A percentile compares a stretch with the other conserved stretches of the same genome.
phyloP scores from a whole-genome alignment of 2,329 filamentous ascomycete genomes.

The Tolypocladium endophyticum region DNA sequence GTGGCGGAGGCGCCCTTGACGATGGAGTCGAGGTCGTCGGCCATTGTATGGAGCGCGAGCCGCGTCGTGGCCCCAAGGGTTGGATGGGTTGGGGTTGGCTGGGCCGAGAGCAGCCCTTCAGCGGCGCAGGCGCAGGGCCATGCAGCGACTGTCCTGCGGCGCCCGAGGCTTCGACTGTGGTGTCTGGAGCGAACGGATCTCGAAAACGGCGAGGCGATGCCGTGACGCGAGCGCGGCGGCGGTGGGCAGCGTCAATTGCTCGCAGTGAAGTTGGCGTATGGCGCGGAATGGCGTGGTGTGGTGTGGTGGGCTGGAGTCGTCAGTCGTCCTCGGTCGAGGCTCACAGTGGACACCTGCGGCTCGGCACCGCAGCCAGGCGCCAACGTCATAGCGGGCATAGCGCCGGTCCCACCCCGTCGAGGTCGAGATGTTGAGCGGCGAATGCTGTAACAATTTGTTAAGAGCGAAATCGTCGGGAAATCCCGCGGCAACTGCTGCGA shows the following conservation, averaged over 20 bases:
- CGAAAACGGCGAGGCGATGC: not conserved
- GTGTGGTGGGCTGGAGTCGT: not conserved
- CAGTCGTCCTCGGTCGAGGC: not conserved
- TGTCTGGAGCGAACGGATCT: not conserved
- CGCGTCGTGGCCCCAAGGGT: not conserved
- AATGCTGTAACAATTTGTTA: not conserved
- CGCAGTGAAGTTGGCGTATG: not conserved
- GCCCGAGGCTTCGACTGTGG: not conserved
- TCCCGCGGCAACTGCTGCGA: not conserved
- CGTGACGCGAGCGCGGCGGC: not conserved
- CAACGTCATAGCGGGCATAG: not conserved
- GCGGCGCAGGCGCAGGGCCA: not conserved
- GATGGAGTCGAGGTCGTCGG: slow-evolving; percentile 69
- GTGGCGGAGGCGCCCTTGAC: slow-evolving; percentile 79
- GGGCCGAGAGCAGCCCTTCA: slow-evolving; percentile 13
- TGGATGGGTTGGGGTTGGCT: not conserved
- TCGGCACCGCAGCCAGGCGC: not conserved
- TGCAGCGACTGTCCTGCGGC: not conserved
- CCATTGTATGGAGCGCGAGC: slow-evolving; percentile 30
- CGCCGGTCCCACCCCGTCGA: not conserved
- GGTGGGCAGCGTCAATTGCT: not conserved
- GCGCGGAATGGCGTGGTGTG: not conserved
- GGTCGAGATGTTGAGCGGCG: not conserved
- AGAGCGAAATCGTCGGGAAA: not conserved
- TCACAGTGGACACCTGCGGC: not conserved